Base-by-base conservation (phyloP, 2,329 filamentous ascomycete species). In the Fusarium stilboides region DNA sequence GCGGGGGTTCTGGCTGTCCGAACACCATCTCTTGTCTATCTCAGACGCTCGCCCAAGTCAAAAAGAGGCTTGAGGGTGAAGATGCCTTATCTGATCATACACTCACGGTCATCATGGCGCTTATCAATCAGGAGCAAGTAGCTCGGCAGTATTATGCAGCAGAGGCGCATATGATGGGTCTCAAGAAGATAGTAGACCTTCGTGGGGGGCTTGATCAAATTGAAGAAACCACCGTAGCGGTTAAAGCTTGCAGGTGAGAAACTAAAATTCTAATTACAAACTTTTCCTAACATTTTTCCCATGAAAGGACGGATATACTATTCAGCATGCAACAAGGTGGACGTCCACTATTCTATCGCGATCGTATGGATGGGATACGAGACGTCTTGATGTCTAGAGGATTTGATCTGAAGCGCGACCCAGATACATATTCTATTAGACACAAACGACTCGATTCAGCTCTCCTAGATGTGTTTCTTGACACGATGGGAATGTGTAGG, bases 401-500 rank as follows among this genome's bases (percentile, higher is more conserved):
- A 2, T 49, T 63, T 6, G 8, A 0, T 7, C 10, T 57, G 3
- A 14, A 40, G 14, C n/a, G 12, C 4, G 12, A 14, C 4, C 20
- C 9, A 1, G 6, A 13, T 17, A 3, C 2, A 1, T 2, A n/a
- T 10, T 5, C 5, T 4, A 1, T 22, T 4, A 22, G 5, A 2
- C 5, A 36, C 2, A 0, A 0, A 0, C n/a, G 6, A 2, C 15
- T 56, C 2, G 7, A 17, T 1, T 1, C 8, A 10, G 2, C 1
- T 1, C 6, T 63, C 0, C 6, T n/a, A 26, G 9, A 39, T n/a
- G n/a, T 20, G 3, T 57, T 57, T 0, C 24, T 9, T 0, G 58
- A 63, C n/a, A 1, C 28, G 0, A 15, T 49, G 13, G 43, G 33
- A 1, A 10, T 63, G 8, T 63, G 60, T 20, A 44, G 7, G 2